Base-by-base conservation (phyloP, 768 basidiomycete genomes). In the Boletus eberwhitei region DNA sequence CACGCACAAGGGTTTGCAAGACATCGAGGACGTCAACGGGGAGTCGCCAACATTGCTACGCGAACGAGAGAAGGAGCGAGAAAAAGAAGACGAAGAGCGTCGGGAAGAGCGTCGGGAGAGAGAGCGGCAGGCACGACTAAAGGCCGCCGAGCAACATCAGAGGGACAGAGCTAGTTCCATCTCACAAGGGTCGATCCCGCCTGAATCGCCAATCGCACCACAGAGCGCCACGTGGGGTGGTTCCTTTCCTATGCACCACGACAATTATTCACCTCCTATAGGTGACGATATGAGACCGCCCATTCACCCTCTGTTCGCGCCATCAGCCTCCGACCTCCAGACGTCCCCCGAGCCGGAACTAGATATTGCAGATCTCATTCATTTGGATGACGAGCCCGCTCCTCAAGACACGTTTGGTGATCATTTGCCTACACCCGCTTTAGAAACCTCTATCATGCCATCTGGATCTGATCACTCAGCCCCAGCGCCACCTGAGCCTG, bases 1-100 rank as follows among this genome's bases (percentile, higher is more conserved):
- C 57, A 96, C 93, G 26, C 93, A 94, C 77, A 96, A 96, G 73
- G 93, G 93, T 49, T 73, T 94, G 58, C 87, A 94, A 76, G 87
- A 92, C 64, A 92, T 96, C 64, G 93, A 96, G 69, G 86, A 85
- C 68, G 72, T 86, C 51, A 82, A 83, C 61, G 86, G 84, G 14
- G 81, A 84, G 59, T 70, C 71, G 19, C 50, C 52, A 24, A 53
- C 59, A 44, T 71, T 75, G 61, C 24, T 61, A n/a, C 71, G 68
- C 37, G 71, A 75, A 42, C 72, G 78, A 21, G 88, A 89, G 62
- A 75, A 77, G 43, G 80, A 84, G 61, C 77, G 77, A 48, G 82
- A 83, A 63, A 79, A 76, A 26, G 84, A 86, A 67, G 84, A 86
- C 57, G 85, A 87, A 53, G 85, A 87, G 50, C 78, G 83, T 57